Percentiles rank a stretch among this genome's conserved stretches.
Evolutionary conservation across 306 rosid species (phyloP).

Genomic region (Alnus rubra): DNA sequence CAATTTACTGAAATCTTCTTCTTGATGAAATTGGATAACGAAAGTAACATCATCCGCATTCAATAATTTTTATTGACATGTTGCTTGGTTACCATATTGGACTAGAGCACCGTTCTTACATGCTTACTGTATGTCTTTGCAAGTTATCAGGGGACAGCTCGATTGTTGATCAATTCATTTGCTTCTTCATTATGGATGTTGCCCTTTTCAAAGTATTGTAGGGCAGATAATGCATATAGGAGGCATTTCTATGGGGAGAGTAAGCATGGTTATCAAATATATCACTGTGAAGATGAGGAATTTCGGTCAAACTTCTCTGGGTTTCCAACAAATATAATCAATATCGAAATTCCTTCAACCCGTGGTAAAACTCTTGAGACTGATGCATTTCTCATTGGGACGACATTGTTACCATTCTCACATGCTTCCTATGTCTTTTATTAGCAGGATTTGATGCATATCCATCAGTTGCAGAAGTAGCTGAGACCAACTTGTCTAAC

Average conservation of each 20-base stretch:
- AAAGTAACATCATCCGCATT: neutral
- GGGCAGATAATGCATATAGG: constrained; percentile 58
- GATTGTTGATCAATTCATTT: constrained; percentile 89
- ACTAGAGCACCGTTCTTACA: constrained; percentile 28
- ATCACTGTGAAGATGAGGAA: constrained; percentile 79
- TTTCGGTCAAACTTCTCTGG: constrained; percentile 66
- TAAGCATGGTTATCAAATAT: constrained; percentile 40
- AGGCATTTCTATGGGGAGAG: constrained; percentile 63
- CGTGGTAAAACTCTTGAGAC: constrained; percentile 52
- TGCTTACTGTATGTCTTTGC: constrained; percentile 37
- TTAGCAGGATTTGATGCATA: constrained; percentile 70
- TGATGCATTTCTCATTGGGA: constrained; percentile 25
- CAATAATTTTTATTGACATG: constrained; percentile 13
- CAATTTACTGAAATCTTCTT: constrained; percentile 12
- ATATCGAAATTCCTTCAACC: constrained; percentile 81
- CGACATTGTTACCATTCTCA: constrained; percentile 29
- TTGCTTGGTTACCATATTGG: neutral
- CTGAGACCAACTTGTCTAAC: constrained; percentile 61
- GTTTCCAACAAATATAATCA: constrained; percentile 88
- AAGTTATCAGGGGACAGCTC: constrained; percentile 94
- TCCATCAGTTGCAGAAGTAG: constrained; percentile 66
- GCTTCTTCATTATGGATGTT: constrained; percentile 92
- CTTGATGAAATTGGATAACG: neutral
- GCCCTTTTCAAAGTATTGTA: constrained; percentile 94
- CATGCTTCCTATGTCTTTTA: constrained; percentile 22